Evolutionary conservation across 257 asterid genomes (phyloP).

Genomic region (Solanum rostratum): DNA sequence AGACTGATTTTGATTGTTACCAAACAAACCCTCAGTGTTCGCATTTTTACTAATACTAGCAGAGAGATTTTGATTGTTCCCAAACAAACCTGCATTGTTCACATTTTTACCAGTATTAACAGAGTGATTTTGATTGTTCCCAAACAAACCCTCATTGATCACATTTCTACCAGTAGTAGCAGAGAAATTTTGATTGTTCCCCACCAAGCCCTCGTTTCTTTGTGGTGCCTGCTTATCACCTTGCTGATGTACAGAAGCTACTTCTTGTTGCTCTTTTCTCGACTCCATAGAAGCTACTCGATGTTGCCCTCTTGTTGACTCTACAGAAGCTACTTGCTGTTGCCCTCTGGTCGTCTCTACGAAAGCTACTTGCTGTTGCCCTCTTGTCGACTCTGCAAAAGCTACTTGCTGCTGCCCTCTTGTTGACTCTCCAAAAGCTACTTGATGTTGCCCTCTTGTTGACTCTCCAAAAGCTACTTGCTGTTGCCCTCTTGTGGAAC

Average conservation of each 20-base stretch:
- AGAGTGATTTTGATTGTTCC: conserved; percentile 2
- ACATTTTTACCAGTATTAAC: neutral
- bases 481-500: conserved; percentile 19
- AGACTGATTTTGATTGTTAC: conserved; percentile 6
- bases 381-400: neutral
- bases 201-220: neutral
- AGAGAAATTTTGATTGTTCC: conserved; percentile 3
- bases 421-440: conserved; percentile 8
- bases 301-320: neutral
- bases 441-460: conserved; percentile 14
- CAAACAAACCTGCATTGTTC: neutral
- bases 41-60: conserved; percentile 9
- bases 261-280: neutral
- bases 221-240: neutral
- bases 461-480: neutral
- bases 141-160: conserved; percentile 3
- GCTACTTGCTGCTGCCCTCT: neutral
- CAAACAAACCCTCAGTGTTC: neutral
- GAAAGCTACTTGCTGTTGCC: neutral
- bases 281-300: neutral
- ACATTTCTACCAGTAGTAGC: conserved; percentile 10
- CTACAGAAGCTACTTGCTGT: conserved; percentile 18
- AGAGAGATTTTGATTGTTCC: conserved; percentile 1
- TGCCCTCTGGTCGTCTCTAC: conserved; percentile 7
- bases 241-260: neutral